Percentiles rank a stretch among this genome's conserved stretches.
Conservation (phyloP, 2,329 filamentous ascomycete genomes). For the Fusarium sp. region DNA sequence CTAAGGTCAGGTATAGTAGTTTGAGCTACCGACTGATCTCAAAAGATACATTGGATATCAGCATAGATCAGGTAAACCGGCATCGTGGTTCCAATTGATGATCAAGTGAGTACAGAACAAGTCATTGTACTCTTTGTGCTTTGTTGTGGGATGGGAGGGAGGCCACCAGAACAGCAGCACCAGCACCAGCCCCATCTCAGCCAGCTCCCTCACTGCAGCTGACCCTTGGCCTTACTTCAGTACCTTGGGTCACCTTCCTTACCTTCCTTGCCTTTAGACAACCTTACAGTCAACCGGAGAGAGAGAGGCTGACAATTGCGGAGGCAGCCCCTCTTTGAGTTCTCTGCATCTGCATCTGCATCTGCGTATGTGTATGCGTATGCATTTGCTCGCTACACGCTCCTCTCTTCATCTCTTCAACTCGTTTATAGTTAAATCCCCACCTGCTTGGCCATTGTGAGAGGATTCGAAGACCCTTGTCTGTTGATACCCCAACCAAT, state of each 20-base stretch:
- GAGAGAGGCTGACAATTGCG: conserved; percentile 44
- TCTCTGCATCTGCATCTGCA: neutral
- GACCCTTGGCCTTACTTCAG: conserved; percentile 10
- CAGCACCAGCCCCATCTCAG: conserved; percentile 20
- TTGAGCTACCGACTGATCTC: conserved; percentile 4
- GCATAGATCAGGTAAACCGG: neutral
- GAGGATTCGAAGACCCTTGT: conserved; percentile 17
- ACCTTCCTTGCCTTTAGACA: neutral
- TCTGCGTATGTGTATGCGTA: neutral
- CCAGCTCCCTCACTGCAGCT: conserved; percentile 33
- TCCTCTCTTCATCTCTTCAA: conserved; percentile 17
- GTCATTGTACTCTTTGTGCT: conserved; percentile 23
- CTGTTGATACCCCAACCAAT: neutral
- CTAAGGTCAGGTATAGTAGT: neutral
- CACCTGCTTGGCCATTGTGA: conserved; percentile 12
- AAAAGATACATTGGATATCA: neutral
- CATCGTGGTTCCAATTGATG: neutral
- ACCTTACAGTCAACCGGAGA: neutral
- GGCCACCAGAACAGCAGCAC: conserved; percentile 7
- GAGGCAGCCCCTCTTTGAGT: conserved; percentile 39
- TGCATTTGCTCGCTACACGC: conserved; percentile 2
- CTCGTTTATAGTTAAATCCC: conserved; percentile 24
- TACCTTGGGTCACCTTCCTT: neutral
- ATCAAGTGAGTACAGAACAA: conserved; percentile 30
- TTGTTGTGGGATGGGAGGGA: conserved; percentile 25